Evolutionary conservation across 2,329 filamentous ascomycete genomes (phyloP).

Genomic region (Aureobasidium musti): DNA sequence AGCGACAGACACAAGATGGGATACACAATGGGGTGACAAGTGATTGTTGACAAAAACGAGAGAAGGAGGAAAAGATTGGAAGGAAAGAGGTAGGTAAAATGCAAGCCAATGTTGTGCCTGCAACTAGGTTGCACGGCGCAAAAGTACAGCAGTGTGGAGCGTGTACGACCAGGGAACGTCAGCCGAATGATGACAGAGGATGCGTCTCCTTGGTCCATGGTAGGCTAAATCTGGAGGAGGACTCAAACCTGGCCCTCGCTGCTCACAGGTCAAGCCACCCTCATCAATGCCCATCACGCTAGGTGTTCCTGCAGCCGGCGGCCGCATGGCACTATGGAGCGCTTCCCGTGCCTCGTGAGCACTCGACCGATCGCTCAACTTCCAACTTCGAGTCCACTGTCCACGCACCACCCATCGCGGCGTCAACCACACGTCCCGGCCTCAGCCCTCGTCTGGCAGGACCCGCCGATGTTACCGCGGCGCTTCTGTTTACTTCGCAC

Average conservation of each 20-base stretch:
- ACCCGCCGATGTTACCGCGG: slow-evolving; percentile 10
- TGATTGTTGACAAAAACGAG: neutral
- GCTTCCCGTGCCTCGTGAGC: slow-evolving; percentile 22
- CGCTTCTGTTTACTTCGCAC: slow-evolving; percentile 21
- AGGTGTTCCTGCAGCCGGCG: slow-evolving; percentile 27
- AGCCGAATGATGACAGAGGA: slow-evolving; percentile 27
- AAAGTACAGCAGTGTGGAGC: slow-evolving; percentile 26
- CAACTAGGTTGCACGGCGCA: slow-evolving; percentile 26
- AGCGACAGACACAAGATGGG: slow-evolving; percentile 22
- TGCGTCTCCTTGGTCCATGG: slow-evolving; percentile 1
- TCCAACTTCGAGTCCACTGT: neutral
- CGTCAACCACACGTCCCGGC: slow-evolving; percentile 2
- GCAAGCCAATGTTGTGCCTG: slow-evolving; percentile 24
- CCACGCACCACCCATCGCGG: neutral
- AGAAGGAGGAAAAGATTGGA: neutral
- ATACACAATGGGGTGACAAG: neutral
- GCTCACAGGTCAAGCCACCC: slow-evolving; percentile 20
- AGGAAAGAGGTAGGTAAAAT: slow-evolving; percentile 5
- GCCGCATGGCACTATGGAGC: slow-evolving; percentile 21
- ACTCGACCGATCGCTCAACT: slow-evolving; percentile 14
- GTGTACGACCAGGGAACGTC: slow-evolving; percentile 25
- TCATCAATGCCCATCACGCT: slow-evolving; percentile 28
- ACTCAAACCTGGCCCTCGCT: slow-evolving; percentile 20
- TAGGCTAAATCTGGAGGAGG: slow-evolving; percentile 28
- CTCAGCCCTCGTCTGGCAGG: neutral